Percentiles rank a stretch among this genome's conserved stretches.
These are phyloP conservation scores for Xylariales sp. DNA, from an alignment of 2,329 filamentous ascomycete genomes.

Conservation along the genomic window DNA sequence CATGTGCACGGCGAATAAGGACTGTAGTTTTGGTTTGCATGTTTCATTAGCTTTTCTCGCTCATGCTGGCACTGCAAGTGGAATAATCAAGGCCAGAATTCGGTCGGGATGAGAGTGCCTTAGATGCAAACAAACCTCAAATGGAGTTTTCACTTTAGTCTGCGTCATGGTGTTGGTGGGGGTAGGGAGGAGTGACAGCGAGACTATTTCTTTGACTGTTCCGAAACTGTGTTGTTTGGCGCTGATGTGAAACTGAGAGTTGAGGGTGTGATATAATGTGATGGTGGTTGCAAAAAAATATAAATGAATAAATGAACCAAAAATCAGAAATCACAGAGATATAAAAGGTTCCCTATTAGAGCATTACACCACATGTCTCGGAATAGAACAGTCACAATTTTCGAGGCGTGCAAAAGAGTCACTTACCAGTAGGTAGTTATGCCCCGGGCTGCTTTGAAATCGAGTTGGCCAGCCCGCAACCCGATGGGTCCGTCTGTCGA, in stretches of 20 bases:
- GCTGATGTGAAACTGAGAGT: conserved; percentile 41
- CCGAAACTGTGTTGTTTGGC: conserved; percentile 34
- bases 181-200: conserved; percentile 12
- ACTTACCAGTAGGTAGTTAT: conserved; percentile 47
- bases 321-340: conserved; percentile 41
- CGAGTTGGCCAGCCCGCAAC: conserved; percentile 35
- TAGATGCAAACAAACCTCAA: conserved; percentile 47
- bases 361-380: conserved; percentile 43
- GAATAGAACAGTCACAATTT: conserved; percentile 29
- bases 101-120: conserved; percentile 12
- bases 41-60: conserved; percentile 45
- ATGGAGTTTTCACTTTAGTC: conserved; percentile 50
- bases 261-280: conserved; percentile 32
- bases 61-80: background rate
- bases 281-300: conserved; percentile 36
- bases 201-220: conserved; percentile 28
- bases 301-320: no score
- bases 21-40: conserved; percentile 63
- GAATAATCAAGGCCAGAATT: background rate
- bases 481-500: conserved; percentile 33
- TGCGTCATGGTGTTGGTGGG: conserved; percentile 46
- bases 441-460: conserved; percentile 53
- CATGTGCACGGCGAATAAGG: conserved; percentile 93
- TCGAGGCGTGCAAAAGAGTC: conserved; percentile 36
- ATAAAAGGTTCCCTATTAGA: conserved; percentile 44